A percentile compares a stretch with the other conserved stretches of the same genome.
Evolutionary conservation across 345 rosid species (phyloP).

Genomic region (Mangifera indica): DNA sequence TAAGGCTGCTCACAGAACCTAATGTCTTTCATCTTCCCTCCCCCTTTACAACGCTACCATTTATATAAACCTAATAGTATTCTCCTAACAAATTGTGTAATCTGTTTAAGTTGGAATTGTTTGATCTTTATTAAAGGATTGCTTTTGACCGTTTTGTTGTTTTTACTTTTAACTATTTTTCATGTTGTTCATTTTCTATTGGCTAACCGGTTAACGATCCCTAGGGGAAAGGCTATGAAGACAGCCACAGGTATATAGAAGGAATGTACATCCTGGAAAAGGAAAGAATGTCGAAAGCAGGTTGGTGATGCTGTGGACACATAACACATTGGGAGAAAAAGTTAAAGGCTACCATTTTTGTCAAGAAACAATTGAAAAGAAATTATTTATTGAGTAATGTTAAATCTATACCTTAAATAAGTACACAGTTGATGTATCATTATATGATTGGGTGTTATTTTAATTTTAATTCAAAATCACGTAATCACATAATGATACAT

Average conservation of each 20-base stretch:
- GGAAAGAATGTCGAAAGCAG: slow-evolving; percentile 37
- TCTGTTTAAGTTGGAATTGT: neutral
- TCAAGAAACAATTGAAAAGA: neutral
- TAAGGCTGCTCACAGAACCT: no score
- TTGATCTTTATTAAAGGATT: neutral
- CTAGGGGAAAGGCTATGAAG: slow-evolving; percentile 47
- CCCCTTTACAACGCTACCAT: no score
- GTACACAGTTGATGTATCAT: no score
- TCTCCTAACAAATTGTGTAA: neutral
- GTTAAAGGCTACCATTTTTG: neutral
- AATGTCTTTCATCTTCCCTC: no score
- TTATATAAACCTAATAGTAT: no score
- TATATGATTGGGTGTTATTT: no score
- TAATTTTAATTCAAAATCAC: no score
- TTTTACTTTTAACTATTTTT: neutral
- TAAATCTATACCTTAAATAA: no score
- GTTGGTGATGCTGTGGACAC: slow-evolving; percentile 31
- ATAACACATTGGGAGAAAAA: neutral
- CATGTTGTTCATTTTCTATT: neutral
- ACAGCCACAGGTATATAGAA: slow-evolving; percentile 43
- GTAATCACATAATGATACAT: no score
- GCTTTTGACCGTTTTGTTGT: no score
- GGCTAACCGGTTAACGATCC: neutral
- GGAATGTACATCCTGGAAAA: slow-evolving; percentile 46
- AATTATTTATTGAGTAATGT: no score